Percentiles rank a stretch among this genome's conserved stretches.
phyloP scores from a whole-genome alignment of 176 grass and related monocot species.

The Carex pumila region DNA sequence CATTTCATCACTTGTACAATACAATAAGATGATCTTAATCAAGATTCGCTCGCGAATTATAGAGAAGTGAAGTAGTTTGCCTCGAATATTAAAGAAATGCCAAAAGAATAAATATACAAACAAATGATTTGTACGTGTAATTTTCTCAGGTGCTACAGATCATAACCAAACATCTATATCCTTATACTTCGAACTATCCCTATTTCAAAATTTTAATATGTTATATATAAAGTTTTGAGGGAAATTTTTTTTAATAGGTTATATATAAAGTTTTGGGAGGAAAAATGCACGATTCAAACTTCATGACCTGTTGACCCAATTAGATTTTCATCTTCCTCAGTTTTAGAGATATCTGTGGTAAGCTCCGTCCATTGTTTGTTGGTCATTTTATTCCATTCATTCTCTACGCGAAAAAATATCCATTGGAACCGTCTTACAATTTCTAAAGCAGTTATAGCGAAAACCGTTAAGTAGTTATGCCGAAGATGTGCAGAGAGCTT shows the following conservation, averaged over 20 bases:
- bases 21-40: not conserved
- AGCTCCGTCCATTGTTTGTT: conserved; percentile 69
- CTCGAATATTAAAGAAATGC: not conserved
- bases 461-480: conserved; percentile 87
- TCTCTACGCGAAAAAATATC: conserved; percentile 97
- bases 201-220: conserved; percentile 5
- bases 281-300: conserved; percentile 33
- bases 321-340: conserved; percentile 49
- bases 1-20: not conserved
- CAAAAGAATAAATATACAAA: conserved; percentile 1
- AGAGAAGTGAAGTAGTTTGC: not conserved
- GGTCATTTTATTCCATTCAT: conserved; percentile 95
- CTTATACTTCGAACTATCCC: not conserved
- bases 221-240: not conserved
- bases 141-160: not conserved
- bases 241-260: not conserved
- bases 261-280: not conserved
- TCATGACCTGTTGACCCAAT: conserved; percentile 49
- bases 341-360: conserved; percentile 39
- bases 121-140: not conserved
- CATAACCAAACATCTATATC: not conserved
- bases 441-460: conserved; percentile 69
- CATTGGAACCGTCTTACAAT: conserved; percentile 84
- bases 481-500: conserved; percentile 94
- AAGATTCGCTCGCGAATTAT: not conserved